Conservation (phyloP, 805 yeast genomes). For the Groenewaldozyma salmanticensis region DNA sequence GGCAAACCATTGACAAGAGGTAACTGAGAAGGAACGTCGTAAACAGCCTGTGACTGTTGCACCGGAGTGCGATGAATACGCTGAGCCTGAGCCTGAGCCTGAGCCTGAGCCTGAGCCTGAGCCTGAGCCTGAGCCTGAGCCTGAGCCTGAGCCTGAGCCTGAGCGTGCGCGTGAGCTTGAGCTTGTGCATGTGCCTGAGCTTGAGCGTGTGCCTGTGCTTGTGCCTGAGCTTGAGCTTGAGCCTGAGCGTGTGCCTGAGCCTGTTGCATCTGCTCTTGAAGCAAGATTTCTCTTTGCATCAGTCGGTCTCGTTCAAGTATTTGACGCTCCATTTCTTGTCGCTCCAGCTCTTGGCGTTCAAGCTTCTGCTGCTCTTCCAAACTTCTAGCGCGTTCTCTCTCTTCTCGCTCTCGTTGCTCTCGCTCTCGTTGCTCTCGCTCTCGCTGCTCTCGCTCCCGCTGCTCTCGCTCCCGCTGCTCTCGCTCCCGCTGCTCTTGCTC, state of each 20-base stretch:
- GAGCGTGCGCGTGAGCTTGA: not conserved
- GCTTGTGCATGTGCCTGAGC: constrained; percentile 3
- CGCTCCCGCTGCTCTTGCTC: constrained; percentile 11
- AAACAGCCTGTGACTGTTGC: not conserved
- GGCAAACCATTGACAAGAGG: constrained; percentile 2
- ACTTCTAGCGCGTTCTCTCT: not conserved
- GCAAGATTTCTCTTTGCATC: no score
- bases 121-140: constrained; percentile 2
- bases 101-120: not conserved
- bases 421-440: not conserved
- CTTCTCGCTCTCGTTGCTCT: not conserved
- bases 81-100: constrained; percentile 1
- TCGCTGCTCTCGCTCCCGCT: constrained; percentile 8
- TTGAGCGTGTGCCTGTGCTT: not conserved
- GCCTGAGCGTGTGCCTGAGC: constrained; percentile 1
- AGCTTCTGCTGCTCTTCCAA: not conserved
- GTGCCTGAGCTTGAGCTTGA: not conserved
- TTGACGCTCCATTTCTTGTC: no score
- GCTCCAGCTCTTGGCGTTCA: no score
- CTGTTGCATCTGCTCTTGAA: no score
- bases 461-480: constrained; percentile 1
- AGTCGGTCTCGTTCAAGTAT: no score
- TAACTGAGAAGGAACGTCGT: not conserved
- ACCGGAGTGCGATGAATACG: not conserved
- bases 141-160: not conserved